Base-by-base conservation (phyloP, 2,329 filamentous ascomycete species). In the Neofusicoccum cordaticola region DNA sequence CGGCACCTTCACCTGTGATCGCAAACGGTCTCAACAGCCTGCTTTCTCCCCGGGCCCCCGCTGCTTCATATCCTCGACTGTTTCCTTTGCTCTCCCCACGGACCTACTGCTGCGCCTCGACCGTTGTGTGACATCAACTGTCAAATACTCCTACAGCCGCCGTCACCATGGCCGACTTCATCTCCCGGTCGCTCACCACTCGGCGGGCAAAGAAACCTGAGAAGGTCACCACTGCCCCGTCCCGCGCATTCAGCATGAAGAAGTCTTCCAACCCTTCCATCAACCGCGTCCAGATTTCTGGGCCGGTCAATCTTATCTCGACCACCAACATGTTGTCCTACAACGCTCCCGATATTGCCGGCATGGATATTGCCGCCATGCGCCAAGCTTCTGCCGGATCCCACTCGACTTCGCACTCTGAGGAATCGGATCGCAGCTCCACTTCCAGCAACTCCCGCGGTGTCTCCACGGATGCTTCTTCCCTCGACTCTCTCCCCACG, bases 261-360 rank as follows among this genome's bases (percentile, higher is more conserved):
- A 74, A 75, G 65, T 71, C 51, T 2, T 61, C 68, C 69, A 74
- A 69, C 69, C 68, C 79, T 73, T 77, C 83, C 73, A 77, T 82
- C 62, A 80, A 88, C 69, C 86, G 89, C 66, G 77, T 84, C 75
- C 89, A 93, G 81, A 99, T 99, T 75, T 99, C 95, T 1, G 87
- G 85, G 2, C 95, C 95, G 0, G 85, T 97, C 62, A 89, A 93
- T 77, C 85, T 99, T 68, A 83, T 97, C 56, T 96, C 95, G 66
- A 97, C 94, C 4, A 98, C 95, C 70, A 99, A 98, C 79, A 92
- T 96, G 86, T 88, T 97, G 63, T 93, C 92, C 7, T 97, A 97
- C 84, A 94, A 94, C 74, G 93, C 95, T 9, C 94, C 94, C 58
- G 90, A 97, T 74, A 88, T 97, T 67, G 19, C 42, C 11, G 51